A percentile compares a stretch with the other conserved stretches of the same genome.
These are phyloP conservation scores for Ophiostoma perfectum DNA, from an alignment of 2,329 filamentous ascomycete species.

Conservation along the genomic window DNA sequence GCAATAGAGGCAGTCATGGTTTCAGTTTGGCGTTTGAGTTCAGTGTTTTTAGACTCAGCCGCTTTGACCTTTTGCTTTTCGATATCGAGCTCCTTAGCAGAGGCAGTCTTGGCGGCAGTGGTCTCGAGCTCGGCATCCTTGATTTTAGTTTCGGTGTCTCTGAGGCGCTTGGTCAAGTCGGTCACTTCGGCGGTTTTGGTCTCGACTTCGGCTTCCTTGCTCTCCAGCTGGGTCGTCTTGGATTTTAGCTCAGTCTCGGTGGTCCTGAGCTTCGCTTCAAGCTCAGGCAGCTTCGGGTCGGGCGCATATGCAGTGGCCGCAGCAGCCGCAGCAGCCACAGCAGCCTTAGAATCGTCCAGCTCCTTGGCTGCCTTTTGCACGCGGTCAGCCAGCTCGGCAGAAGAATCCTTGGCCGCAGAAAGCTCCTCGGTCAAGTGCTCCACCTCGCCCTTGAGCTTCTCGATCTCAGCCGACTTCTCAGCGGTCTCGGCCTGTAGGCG, in stretches of 20 bases:
- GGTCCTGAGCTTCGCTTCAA: background rate
- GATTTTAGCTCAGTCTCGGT: background rate
- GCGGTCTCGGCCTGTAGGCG: conserved; percentile 70
- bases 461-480: conserved; percentile 62
- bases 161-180: conserved; percentile 46
- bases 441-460: conserved; percentile 64
- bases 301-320: background rate
- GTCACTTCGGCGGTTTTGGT: conserved; percentile 45
- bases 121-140: conserved; percentile 40
- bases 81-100: conserved; percentile 32
- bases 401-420: conserved; percentile 60
- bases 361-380: conserved; percentile 64
- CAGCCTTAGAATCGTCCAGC: conserved; percentile 36
- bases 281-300: conserved; percentile 1
- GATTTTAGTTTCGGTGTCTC: conserved; percentile 41
- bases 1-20: conserved; percentile 36
- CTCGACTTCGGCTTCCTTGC: conserved; percentile 39
- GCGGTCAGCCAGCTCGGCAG: conserved; percentile 58
- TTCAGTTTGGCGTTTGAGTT: conserved; percentile 40
- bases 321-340: background rate
- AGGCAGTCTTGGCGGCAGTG: conserved; percentile 32
- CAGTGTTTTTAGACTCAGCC: conserved; percentile 34
- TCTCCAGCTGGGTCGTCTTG: conserved; percentile 22
- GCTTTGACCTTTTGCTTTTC: conserved; percentile 34
- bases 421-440: conserved; percentile 64